Conservation (phyloP, 352 stramenopile genomes). For the Albugo candida region DNA sequence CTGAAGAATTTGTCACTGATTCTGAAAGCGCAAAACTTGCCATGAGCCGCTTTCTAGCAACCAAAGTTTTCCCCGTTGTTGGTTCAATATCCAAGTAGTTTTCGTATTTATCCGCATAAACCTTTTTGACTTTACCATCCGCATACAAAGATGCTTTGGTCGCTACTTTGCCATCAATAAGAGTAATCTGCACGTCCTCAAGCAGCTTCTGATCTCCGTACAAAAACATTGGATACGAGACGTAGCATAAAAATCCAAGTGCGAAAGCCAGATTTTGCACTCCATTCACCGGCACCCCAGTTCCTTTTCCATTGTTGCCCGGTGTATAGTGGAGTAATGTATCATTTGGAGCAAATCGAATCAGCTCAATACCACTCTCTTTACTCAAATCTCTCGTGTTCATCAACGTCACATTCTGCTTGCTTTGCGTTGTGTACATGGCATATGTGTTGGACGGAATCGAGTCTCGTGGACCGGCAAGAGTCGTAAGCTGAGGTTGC, state of each 20-base stretch:
- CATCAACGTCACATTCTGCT: slow-evolving; percentile 28
- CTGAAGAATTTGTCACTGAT: slow-evolving; percentile 16
- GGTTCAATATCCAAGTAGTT: slow-evolving; percentile 51
- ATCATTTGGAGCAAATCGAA: slow-evolving; percentile 22
- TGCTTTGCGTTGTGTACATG: slow-evolving; percentile 7
- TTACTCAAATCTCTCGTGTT: slow-evolving; percentile 20
- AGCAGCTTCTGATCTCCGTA: slow-evolving; percentile 27
- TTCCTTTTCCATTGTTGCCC: slow-evolving; percentile 17
- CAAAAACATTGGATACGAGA: slow-evolving; percentile 53
- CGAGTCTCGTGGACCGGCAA: slow-evolving; percentile 26
- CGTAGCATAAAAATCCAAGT: slow-evolving; percentile 41
- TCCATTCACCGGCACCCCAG: slow-evolving; percentile 33
- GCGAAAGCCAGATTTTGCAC: slow-evolving; percentile 45
- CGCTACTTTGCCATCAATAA: slow-evolving; percentile 21
- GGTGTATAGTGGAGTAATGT: slow-evolving; percentile 18
- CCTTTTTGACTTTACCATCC: slow-evolving; percentile 20
- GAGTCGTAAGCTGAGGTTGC: slow-evolving; percentile 19
- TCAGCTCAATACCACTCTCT: slow-evolving; percentile 23
- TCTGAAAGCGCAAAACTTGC: slow-evolving; percentile 29
- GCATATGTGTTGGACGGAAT: slow-evolving; percentile 6
- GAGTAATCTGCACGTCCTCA: slow-evolving; percentile 31
- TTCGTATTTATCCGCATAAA: slow-evolving; percentile 22
- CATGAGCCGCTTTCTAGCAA: slow-evolving; percentile 33
- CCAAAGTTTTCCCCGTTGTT: slow-evolving; percentile 52
- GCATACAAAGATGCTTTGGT: slow-evolving; percentile 26